Conservation (phyloP, 768 basidiomycete species). For the Coprinopsis sp. region DNA sequence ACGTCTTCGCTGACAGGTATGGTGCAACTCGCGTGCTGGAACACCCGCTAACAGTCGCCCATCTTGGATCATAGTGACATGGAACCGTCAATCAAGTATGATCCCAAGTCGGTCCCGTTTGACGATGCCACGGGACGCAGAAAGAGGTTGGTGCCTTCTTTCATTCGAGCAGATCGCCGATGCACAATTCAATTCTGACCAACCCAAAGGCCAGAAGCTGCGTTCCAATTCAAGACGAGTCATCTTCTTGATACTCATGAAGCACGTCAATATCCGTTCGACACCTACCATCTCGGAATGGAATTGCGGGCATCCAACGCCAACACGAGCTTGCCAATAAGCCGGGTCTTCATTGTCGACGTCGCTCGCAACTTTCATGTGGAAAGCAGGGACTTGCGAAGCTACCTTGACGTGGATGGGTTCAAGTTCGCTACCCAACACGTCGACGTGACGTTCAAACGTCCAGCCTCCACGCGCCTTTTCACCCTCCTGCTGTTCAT, state of each 20-base stretch:
- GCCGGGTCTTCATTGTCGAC: constrained; percentile 37
- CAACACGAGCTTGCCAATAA: constrained; percentile 37
- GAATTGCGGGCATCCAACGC: constrained; percentile 38
- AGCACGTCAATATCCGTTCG: constrained; percentile 54
- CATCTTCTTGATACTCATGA: constrained; percentile 52
- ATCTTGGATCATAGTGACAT: constrained; percentile 22
- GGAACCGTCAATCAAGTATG: constrained; percentile 36
- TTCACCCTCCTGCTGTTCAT: constrained; percentile 44
- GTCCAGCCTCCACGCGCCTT: constrained; percentile 41
- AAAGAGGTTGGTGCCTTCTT: constrained; percentile 31
- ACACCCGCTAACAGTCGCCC: neutral
- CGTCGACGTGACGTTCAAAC: constrained; percentile 38
- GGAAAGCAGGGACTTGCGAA: constrained; percentile 34
- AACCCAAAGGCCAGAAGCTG: constrained; percentile 43
- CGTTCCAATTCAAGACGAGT: constrained; percentile 54
- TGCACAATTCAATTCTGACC: neutral
- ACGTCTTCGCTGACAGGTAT: constrained; percentile 49
- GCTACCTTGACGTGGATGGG: constrained; percentile 15
- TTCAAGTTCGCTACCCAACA: constrained; percentile 28
- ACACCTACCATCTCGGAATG: constrained; percentile 46
- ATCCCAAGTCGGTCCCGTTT: constrained; percentile 44
- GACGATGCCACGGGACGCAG: constrained; percentile 35
- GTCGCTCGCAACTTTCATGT: constrained; percentile 45
- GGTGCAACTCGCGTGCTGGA: constrained; percentile 11
- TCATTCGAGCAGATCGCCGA: neutral